These are phyloP conservation scores for Melampsora abietis-canadensis DNA, from an alignment of 1,284 basidiomycete genomes.

Conservation along the genomic window DNA sequence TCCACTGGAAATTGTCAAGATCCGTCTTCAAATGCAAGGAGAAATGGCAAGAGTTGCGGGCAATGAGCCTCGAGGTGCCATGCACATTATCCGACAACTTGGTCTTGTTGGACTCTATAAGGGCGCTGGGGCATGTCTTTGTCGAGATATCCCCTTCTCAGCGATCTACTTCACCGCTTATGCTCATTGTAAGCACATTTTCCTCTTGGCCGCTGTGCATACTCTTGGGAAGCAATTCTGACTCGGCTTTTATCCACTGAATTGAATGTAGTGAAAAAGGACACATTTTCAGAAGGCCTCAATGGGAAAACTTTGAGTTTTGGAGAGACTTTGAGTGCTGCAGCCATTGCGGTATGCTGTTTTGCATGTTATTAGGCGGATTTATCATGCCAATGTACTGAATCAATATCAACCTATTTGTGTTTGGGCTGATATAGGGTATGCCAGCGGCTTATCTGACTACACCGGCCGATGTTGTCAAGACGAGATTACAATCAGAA, in stretches of 20 bases:
- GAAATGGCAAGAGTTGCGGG: conserved; percentile 79
- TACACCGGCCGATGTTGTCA: conserved; percentile 77
- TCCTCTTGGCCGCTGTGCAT: neutral
- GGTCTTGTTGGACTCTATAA: conserved; percentile 89
- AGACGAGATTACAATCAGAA: conserved; percentile 97
- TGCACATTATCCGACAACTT: conserved; percentile 87
- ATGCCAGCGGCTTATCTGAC: conserved; percentile 51
- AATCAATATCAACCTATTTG: conserved; percentile 44
- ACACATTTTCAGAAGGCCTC: conserved; percentile 91
- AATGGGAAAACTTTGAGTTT: conserved; percentile 90
- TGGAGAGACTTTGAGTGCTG: conserved; percentile 78
- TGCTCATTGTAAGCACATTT: conserved; percentile 59
- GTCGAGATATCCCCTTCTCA: conserved; percentile 84
- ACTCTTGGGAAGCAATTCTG: neutral
- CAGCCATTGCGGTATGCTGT: conserved; percentile 59
- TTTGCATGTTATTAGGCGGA: conserved; percentile 47
- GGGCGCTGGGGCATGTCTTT: conserved; percentile 77
- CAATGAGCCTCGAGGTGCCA: conserved; percentile 73
- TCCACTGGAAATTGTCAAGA: conserved; percentile 82
- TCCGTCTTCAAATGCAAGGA: conserved; percentile 92
- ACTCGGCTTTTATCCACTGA: neutral
- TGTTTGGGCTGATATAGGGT: conserved; percentile 21
- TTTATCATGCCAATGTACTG: too few species aligned
- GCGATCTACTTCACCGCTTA: conserved; percentile 60
- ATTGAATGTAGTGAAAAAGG: conserved; percentile 63